Evolutionary conservation across 2,329 filamentous ascomycete genomes (phyloP), one percentile per base, ranked within the genome.

Genomic region (Plenodomus lindquistii): DNA sequence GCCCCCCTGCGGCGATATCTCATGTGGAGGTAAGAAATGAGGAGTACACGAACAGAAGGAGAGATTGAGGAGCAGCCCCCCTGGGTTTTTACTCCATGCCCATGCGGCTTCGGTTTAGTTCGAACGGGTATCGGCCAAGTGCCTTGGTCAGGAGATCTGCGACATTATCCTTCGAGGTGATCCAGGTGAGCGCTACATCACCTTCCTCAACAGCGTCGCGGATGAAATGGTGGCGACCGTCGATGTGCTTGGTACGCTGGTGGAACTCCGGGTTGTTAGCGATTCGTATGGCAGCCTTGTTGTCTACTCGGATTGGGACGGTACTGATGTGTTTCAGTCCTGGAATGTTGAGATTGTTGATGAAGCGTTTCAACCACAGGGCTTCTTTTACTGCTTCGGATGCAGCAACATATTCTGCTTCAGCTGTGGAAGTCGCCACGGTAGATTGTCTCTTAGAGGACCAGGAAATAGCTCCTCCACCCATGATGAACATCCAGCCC

Each of bases 331-430:
- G 27, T 9, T 31, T n/a, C 9, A 9, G 27, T 9, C 27, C 27
- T 9, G 27, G 9, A n/a, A 31, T 9, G n/a, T 9, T 9, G 27
- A 31, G 9, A 9, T 31, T 31, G n/a, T 31, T 31, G 27, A 31
- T 9, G n/a, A 37, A 37, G 9, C 35, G 11, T 20, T 24, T 1
- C 66, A 59, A 43, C 59, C 50, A 60, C 2, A 62, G 42, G 2
- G 50, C 52, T 45, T 62, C 57, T 38, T 59, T 53, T 2, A 40
- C 51, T 3, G 56, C 60, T 21, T 62, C 7, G 1, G 44, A 45
- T 22, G 46, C 16, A 5, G 37, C 60, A 10, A 59, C 48, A 37
- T 54, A 62, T 47, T 62, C 59, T 5, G 56, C 58, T 48, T 63
- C 54, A 35, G 46, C 52, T 2, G 38, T 56, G 2, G 48, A 61